Evolutionary conservation across 345 rosid species (phyloP).

Genomic region (Citrus trifoliata): DNA sequence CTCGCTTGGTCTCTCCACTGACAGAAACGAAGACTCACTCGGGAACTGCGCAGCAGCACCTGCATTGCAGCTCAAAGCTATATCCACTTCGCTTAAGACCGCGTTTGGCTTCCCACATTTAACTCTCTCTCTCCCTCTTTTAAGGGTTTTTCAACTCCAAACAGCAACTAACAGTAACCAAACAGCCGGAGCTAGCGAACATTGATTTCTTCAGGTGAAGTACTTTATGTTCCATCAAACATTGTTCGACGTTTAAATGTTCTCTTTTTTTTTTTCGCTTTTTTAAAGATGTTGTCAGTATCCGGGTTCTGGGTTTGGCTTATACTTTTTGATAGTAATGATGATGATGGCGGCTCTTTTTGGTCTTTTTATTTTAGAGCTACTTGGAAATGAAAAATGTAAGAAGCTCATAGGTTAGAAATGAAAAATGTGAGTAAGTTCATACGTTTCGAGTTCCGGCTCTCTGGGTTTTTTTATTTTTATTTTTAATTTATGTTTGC

Average conservation of each 20-base stretch:
- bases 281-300: neutral
- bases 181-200: neutral
- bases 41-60: conserved; percentile 2
- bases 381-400: neutral
- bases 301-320: neutral
- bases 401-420: neutral
- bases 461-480: neutral
- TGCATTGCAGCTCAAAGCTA: neutral
- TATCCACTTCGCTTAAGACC: neutral
- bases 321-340: neutral
- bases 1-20: neutral
- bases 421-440: no score
- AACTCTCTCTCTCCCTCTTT: neutral
- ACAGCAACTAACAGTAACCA: neutral
- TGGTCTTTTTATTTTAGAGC: neutral
- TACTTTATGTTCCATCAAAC: neutral
- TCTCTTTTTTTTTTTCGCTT: neutral
- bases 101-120: neutral
- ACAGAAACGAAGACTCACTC: neutral
- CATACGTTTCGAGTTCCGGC: neutral
- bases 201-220: neutral
- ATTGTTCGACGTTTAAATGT: neutral
- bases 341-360: neutral
- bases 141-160: neutral
- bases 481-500: neutral